These are phyloP conservation scores for Mimosa bimucronata DNA, from an alignment of 306 rosid genomes.

Conservation along the genomic window DNA sequence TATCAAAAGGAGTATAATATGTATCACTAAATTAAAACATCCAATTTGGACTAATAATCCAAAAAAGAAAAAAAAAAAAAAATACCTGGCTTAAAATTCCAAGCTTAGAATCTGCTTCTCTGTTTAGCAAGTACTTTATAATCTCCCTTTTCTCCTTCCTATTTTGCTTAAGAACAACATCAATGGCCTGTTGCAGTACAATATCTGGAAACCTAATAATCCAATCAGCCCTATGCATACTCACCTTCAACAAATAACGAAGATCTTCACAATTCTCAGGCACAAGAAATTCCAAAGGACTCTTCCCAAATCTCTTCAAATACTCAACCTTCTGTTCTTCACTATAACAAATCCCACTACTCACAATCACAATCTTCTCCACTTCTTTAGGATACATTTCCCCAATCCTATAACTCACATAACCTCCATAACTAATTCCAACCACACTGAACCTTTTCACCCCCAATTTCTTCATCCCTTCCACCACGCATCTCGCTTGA, in stretches of 20 bases:
- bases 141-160: conserved; percentile 44
- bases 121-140: conserved; percentile 35
- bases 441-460: conserved; percentile 31
- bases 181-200: conserved; percentile 25
- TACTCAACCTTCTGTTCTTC: conserved; percentile 45
- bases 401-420: conserved; percentile 50
- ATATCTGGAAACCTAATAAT: conserved; percentile 41
- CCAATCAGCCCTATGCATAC: conserved; percentile 28
- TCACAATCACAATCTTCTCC: conserved; percentile 50
- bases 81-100: conserved; percentile 24
- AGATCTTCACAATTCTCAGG: conserved; percentile 43
- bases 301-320: conserved; percentile 38
- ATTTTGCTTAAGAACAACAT: conserved; percentile 36
- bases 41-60: neutral
- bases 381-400: conserved; percentile 42
- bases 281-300: conserved; percentile 43
- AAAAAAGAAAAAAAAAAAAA: too few relatives aligned
- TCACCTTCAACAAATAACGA: conserved; percentile 30
- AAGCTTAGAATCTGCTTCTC: conserved; percentile 39
- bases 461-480: conserved; percentile 46
- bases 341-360: conserved; percentile 46
- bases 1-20: too few relatives aligned
- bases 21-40: too few relatives aligned
- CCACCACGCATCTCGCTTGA: conserved; percentile 41
- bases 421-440: conserved; percentile 55